Base-by-base conservation (phyloP, 129 eudicot species). In the Dittrichia graveolens region DNA sequence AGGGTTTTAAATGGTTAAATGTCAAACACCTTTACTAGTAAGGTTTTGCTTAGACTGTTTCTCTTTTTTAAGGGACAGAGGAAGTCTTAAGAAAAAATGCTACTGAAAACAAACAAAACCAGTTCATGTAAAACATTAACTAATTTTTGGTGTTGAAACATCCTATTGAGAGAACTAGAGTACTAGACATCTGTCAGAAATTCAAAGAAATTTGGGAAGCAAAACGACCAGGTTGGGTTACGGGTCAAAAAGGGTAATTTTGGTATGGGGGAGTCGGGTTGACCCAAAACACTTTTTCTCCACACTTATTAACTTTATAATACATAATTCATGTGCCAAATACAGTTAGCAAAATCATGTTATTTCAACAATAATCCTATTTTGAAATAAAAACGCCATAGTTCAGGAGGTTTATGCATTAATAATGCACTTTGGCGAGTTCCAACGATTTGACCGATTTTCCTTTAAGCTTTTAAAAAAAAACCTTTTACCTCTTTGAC, bases 101-200 rank as follows among this genome's bases (percentile, higher is more conserved):
- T 24, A 48, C 16, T 69, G 49, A 39, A 50, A 8, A 10, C 74
- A 69, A 52, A 69, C 62, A 53, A 38, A 53, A 38, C 34, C 61
- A 69, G 47, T 69, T 42, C 16, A 12, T 69, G 41, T 61, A 16
- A 6, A 54, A 3, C 42, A 40, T 12, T 13, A 68, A 47, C 37
- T 14, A 2, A 13, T 48, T 13, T 37, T 14, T 13, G 4, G 62
- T 55, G 39, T 31, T 14, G 38, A 56, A 70, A 19, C 15, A 2
- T 34, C 19, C n/a, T 45, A 48, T 48, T 67, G 72, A 67, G 43
- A 37, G 44, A 53, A 48, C 72, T 48, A 67, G 43, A 37, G 44
- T n/a, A 48, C 72, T 48, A 48, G 0, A 37, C 37, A 38, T 14
- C 16, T 50, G 34, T 9, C 49, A 69, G 18, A 50, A 52, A 61